A percentile compares a stretch with the other conserved stretches of the same genome.
Conservation (phyloP, 2,329 filamentous ascomycete genomes). For the Trichoderma guizhouense region DNA sequence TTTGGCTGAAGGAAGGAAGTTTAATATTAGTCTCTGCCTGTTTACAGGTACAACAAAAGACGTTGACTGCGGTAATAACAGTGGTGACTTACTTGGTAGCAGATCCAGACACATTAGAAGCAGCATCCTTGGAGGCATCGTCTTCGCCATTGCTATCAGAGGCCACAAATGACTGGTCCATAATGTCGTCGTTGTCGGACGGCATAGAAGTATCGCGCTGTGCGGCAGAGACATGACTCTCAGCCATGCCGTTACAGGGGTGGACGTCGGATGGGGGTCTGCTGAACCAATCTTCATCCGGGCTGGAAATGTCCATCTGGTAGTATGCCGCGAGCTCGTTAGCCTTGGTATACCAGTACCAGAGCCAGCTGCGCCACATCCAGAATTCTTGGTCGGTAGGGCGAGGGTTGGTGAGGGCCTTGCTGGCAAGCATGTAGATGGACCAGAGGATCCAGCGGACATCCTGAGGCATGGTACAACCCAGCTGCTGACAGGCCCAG, state of each 20-base stretch:
- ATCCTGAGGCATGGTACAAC: constrained; percentile 26
- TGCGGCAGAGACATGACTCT: not conserved
- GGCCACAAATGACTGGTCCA: not conserved
- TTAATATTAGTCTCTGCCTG: not conserved
- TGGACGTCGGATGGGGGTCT: constrained; percentile 13
- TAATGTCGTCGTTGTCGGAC: not conserved
- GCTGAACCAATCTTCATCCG: constrained; percentile 29
- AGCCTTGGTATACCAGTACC: constrained; percentile 29
- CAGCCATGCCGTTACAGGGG: not conserved
- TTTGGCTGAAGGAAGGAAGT: not conserved
- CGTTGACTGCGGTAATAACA: not conserved
- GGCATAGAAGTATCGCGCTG: not conserved
- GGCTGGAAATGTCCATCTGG: constrained; percentile 19
- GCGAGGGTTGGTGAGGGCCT: constrained; percentile 26
- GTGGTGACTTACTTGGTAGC: not conserved
- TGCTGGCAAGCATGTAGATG: constrained; percentile 32
- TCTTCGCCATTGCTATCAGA: not conserved
- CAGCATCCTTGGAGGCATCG: not conserved
- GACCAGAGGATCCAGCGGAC: constrained; percentile 33
- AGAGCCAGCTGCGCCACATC: constrained; percentile 30
- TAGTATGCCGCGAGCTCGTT: constrained; percentile 25
- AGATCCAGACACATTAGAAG: not conserved
- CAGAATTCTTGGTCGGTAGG: constrained; percentile 22
- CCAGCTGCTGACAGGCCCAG: constrained; percentile 33
- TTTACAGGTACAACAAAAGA: not conserved